Evolutionary conservation across 192 early-diverging fungal genomes (phyloP).

Genomic region (Pilaira anomala): DNA sequence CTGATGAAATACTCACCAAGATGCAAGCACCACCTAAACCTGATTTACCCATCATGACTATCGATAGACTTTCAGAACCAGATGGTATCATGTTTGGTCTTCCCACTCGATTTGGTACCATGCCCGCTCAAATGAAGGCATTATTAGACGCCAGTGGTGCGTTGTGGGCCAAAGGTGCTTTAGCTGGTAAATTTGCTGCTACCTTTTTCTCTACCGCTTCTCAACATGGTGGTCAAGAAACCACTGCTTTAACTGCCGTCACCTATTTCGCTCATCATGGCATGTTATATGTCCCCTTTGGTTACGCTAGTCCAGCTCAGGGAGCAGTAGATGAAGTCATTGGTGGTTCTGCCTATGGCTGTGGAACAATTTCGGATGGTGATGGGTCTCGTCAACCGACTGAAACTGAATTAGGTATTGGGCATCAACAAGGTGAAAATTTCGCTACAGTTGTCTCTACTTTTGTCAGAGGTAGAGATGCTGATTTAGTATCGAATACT

Average conservation of each 20-base stretch:
- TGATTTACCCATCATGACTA: constrained; percentile 43
- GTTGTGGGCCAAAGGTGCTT: constrained; percentile 47
- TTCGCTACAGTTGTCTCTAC: constrained; percentile 50
- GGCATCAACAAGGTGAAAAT: constrained; percentile 54
- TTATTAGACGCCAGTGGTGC: constrained; percentile 34
- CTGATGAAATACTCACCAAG: constrained; percentile 47
- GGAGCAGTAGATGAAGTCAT: constrained; percentile 25
- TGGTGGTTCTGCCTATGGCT: constrained; percentile 36
- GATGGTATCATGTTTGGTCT: constrained; percentile 61
- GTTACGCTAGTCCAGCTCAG: constrained; percentile 34
- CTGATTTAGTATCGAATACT: background rate
- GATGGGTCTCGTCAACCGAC: constrained; percentile 64
- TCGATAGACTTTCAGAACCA: constrained; percentile 36
- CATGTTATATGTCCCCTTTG: constrained; percentile 74
- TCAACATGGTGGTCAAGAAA: constrained; percentile 82
- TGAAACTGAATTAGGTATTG: constrained; percentile 61
- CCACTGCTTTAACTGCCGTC: constrained; percentile 62
- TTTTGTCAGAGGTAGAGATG: constrained; percentile 24
- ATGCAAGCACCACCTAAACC: constrained; percentile 52
- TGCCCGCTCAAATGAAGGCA: constrained; percentile 78
- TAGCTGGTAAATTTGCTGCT: constrained; percentile 70
- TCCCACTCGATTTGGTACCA: constrained; percentile 63
- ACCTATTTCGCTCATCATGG: constrained; percentile 76
- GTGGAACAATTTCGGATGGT: constrained; percentile 43
- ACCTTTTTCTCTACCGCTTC: constrained; percentile 71